Evolutionary conservation across 2,329 filamentous ascomycete species (phyloP), one percentile per base, ranked within the genome.

Genomic region (Alternaria conjuncta): DNA sequence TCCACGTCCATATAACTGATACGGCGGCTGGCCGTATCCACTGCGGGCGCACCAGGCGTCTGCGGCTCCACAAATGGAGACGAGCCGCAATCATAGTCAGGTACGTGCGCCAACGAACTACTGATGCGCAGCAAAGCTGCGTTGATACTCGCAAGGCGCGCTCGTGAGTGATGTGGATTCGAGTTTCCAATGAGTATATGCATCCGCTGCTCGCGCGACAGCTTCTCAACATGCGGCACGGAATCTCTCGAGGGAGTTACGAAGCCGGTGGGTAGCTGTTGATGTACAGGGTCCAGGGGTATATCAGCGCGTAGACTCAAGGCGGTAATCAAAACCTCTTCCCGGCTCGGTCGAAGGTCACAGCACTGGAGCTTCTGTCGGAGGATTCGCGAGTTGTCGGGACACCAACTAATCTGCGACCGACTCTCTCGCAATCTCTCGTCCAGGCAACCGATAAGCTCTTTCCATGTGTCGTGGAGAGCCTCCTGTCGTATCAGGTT

Each of bases 1-100:
- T 79, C 77, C n/a, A 79, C 59, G 45, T 80, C 78, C 76, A 80
- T 79, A 58, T 78, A 79, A 62, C 78, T 80, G 30, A 79, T 78
- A 43, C 77, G 78, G 30, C 73, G 73, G 26, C 69, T 69, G 21
- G 63, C 49, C 3, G 69, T 67, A 55, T 78, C 76, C 10, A 70
- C 66, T 0, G 69, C 63, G 11, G 72, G 76, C 32, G 32, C 32
- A 36, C 32, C 32, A 36, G 32, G 32, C 25, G 71, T 71, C 43
- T 71, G 71, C 43, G 65, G 63, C 41, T 73, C 71, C 18, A 68
- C 67, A 55, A 74, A 77, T 3, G 70, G 69, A 18, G 72, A 72
- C 9, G 74, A 68, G 25, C 68, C 71, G 32, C 71, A 71, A 32
- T 75, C 69, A 36, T 71, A 73, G 57, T 73, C 67, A 4, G 68